Evolutionary conservation across 805 yeast genomes (phyloP).

Genomic region (Saturnispora saitoi): DNA sequence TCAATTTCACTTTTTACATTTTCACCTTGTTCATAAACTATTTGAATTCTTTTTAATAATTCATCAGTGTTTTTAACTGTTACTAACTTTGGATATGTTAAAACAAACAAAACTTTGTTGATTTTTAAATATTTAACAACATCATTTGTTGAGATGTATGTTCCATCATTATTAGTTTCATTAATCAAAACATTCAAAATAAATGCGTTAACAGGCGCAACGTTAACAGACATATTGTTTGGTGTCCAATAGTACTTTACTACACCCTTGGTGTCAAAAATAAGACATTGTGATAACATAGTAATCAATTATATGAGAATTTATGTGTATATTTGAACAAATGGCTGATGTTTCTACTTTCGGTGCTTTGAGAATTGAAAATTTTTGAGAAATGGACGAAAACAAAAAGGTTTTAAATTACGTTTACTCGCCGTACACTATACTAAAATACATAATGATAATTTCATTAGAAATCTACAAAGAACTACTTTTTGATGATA

Average conservation of each 20-base stretch:
- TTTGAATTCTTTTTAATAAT: conserved; percentile 21
- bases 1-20: neutral
- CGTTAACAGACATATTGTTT: neutral
- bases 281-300: conserved; percentile 7
- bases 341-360: neutral
- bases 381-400: too few species aligned
- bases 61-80: conserved; percentile 24
- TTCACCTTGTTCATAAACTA: conserved; percentile 16
- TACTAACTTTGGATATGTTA: conserved; percentile 34
- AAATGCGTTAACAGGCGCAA: conserved; percentile 30
- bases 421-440: too few species aligned
- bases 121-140: neutral
- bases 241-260: conserved; percentile 2
- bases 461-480: too few species aligned
- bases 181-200: conserved; percentile 42
- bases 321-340: neutral
- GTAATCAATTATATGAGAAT: neutral
- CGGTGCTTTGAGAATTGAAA: neutral
- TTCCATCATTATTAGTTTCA: conserved; percentile 24
- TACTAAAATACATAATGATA: too few species aligned
- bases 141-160: conserved; percentile 9
- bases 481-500: neutral
- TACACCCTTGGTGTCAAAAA: conserved; percentile 2
- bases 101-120: conserved; percentile 30
- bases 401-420: too few species aligned